These are phyloP conservation scores for Nemania sp. DNA, from an alignment of 2,329 filamentous ascomycete genomes.

Conservation along the genomic window DNA sequence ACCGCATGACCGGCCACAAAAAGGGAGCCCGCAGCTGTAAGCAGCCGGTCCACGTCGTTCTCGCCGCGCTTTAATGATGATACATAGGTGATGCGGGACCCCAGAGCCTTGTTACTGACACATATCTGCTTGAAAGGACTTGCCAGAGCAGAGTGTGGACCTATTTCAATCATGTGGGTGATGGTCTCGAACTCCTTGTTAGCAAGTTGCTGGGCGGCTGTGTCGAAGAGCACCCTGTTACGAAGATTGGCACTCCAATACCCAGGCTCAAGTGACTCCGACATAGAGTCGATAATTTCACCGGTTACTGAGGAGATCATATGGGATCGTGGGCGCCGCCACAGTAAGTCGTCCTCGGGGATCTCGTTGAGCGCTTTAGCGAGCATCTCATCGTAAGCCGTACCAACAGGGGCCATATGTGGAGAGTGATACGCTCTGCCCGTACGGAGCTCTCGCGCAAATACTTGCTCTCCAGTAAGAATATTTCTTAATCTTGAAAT, in stretches of 20 bases:
- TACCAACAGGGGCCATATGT: conserved; percentile 58
- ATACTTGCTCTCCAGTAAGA: conserved; percentile 58
- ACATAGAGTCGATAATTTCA: conserved; percentile 14
- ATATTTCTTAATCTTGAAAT: conserved; percentile 55
- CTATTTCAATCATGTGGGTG: conserved; percentile 47
- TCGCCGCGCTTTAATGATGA: conserved; percentile 42
- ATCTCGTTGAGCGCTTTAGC: conserved; percentile 27
- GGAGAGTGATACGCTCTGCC: conserved; percentile 56
- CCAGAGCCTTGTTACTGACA: conserved; percentile 36
- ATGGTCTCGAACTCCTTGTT: conserved; percentile 46
- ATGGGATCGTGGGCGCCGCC: conserved; percentile 28
- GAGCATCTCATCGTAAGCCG: conserved; percentile 39
- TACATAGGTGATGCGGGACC: conserved; percentile 37
- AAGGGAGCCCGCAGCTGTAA: conserved; percentile 45
- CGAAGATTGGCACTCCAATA: conserved; percentile 48
- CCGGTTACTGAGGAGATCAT: conserved; percentile 47
- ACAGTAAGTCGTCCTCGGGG: conserved; percentile 34
- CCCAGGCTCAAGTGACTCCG: conserved; percentile 24
- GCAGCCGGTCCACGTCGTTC: conserved; percentile 41
- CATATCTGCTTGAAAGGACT: conserved; percentile 54
- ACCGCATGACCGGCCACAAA: conserved; percentile 43
- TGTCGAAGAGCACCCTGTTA: conserved; percentile 47
- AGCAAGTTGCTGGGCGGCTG: conserved; percentile 54
- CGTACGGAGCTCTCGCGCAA: conserved; percentile 60
- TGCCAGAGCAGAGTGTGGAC: conserved; percentile 51